Percentiles rank a stretch among this genome's conserved stretches.
Conservation (phyloP, 257 asterid species). For the Ilex asprella region DNA sequence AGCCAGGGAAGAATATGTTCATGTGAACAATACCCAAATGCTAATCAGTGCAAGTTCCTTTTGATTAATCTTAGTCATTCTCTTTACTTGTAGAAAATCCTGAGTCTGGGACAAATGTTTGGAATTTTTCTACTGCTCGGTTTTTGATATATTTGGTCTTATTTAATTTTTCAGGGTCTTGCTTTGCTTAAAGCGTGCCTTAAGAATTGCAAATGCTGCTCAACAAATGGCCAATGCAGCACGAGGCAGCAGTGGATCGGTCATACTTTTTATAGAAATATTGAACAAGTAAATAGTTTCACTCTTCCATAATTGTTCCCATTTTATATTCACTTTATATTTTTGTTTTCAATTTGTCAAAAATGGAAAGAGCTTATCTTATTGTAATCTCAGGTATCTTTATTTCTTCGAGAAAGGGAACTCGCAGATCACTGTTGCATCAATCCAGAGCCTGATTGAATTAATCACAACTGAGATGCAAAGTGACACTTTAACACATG, state of each 20-base stretch:
- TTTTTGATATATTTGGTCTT: slow-evolving; percentile 5
- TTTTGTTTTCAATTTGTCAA: not conserved
- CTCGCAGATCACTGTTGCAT: slow-evolving; percentile 65
- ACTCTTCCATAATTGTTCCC: not conserved
- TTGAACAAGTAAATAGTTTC: slow-evolving; percentile 61
- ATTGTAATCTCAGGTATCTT: slow-evolving; percentile 59
- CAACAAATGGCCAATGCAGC: slow-evolving; percentile 95
- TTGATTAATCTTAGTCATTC: too few species aligned
- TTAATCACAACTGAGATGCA: slow-evolving; percentile 72
- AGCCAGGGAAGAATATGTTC: not conserved
- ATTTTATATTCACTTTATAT: not conserved
- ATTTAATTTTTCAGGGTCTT: slow-evolving; percentile 53
- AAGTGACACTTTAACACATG: slow-evolving; percentile 51
- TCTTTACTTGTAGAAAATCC: too few species aligned
- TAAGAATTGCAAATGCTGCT: slow-evolving; percentile 90
- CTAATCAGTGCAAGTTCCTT: too few species aligned
- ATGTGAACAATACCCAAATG: not conserved
- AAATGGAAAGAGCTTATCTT: not conserved
- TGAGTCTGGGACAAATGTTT: too few species aligned
- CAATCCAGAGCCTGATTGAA: slow-evolving; percentile 78
- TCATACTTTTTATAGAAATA: slow-evolving; percentile 78
- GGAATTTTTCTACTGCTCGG: not conserved
- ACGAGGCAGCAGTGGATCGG: slow-evolving; percentile 83
- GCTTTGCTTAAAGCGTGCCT: slow-evolving; percentile 94
- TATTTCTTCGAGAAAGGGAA: slow-evolving; percentile 96